These are phyloP conservation scores for Vicia villosa DNA, from an alignment of 306 rosid species.

Conservation along the genomic window DNA sequence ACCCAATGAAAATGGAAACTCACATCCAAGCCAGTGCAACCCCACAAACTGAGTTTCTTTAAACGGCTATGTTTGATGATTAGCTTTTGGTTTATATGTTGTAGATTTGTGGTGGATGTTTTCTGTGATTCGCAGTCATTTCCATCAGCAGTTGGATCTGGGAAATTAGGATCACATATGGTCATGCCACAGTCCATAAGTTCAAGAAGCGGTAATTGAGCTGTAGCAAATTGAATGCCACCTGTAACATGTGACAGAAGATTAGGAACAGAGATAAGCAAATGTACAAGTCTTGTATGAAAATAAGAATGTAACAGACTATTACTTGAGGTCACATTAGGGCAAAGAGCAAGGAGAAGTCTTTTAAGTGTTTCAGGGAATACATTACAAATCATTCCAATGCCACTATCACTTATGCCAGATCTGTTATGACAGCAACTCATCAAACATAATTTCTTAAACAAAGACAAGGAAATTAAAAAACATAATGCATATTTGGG, in stretches of 20 bases:
- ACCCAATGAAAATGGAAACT: slow-evolving; percentile 45
- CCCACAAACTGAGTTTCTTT: slow-evolving; percentile 96
- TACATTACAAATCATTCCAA: slow-evolving; percentile 92
- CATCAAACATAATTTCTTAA: slow-evolving; percentile 27
- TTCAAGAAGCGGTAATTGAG: slow-evolving; percentile 88
- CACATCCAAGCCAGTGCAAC: slow-evolving; percentile 92
- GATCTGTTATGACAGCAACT: slow-evolving; percentile 61
- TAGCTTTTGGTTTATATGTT: slow-evolving; percentile 72
- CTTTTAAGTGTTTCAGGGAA: slow-evolving; percentile 77
- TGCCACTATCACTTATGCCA: slow-evolving; percentile 89
- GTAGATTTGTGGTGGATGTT: slow-evolving; percentile 51
- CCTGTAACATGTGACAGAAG: slow-evolving; percentile 53
- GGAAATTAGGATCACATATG: slow-evolving; percentile 69
- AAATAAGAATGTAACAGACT: slow-evolving; percentile 14
- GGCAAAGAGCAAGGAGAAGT: slow-evolving; percentile 95
- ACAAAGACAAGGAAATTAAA: not conserved
- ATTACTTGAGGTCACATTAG: slow-evolving; percentile 93
- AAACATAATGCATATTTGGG: not conserved
- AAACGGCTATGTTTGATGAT: slow-evolving; percentile 78
- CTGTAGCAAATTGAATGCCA: slow-evolving; percentile 93
- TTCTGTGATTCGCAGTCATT: slow-evolving; percentile 39
- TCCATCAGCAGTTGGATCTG: slow-evolving; percentile 43
- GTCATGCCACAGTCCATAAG: slow-evolving; percentile 99
- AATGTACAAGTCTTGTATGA: slow-evolving; percentile 9
- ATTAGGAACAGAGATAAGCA: slow-evolving; percentile 28